phyloP scores from a whole-genome alignment of 768 basidiomycete species.

The Naganishia friedmannii region DNA sequence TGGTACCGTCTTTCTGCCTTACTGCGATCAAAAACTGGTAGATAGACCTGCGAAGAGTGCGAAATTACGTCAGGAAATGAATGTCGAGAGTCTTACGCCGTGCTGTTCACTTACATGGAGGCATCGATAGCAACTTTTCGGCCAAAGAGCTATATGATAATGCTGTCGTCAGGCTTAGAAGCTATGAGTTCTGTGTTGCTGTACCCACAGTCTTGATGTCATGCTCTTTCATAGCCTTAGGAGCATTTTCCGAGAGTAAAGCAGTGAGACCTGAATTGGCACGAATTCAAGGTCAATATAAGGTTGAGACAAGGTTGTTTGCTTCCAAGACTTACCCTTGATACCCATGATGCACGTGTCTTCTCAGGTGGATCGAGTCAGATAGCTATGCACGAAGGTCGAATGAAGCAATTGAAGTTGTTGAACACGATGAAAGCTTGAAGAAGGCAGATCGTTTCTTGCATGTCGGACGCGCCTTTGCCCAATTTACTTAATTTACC shows the following conservation, averaged over 20 bases:
- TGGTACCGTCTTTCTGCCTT: slow-evolving; percentile 89
- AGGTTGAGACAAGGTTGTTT: background rate
- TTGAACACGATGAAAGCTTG: background rate
- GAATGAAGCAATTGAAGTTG: background rate
- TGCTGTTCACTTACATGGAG: slow-evolving; percentile 50
- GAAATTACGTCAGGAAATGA: slow-evolving; percentile 59
- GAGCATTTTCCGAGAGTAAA: slow-evolving; percentile 84
- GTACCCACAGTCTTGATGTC: slow-evolving; percentile 74
- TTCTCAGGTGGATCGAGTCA: too few species aligned
- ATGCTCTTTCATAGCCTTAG: slow-evolving; percentile 74
- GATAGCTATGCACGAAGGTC: background rate
- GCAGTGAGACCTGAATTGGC: slow-evolving; percentile 64
- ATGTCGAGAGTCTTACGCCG: background rate
- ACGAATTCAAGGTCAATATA: background rate
- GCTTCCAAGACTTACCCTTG: slow-evolving; percentile 17
- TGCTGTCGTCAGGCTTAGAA: background rate
- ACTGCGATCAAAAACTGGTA: slow-evolving; percentile 94
- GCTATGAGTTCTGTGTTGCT: background rate
- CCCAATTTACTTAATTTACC: background rate
- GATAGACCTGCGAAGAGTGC: slow-evolving; percentile 36
- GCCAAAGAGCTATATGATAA: slow-evolving; percentile 65
- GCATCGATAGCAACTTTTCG: slow-evolving; percentile 99
- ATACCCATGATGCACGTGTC: slow-evolving; percentile 28
- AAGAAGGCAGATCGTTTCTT: background rate
- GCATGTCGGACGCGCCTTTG: background rate